phyloP scores from a whole-genome alignment of 116 monocot genomes.

The Posidonia oceanica region DNA sequence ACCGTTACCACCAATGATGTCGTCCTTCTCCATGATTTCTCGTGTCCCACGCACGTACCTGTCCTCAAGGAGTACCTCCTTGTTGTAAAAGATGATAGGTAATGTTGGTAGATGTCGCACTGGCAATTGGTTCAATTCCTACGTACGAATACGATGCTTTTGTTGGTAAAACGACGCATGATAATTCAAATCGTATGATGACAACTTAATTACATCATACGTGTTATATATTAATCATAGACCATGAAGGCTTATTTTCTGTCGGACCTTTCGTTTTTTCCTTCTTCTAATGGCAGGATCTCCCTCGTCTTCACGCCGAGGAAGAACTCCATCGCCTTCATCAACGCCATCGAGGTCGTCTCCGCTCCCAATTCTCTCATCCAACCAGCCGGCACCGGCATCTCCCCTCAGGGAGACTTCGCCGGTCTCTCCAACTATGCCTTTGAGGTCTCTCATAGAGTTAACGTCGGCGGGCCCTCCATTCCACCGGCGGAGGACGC shows the following conservation, averaged over 20 bases:
- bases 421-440: constrained; percentile 38
- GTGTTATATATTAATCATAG: neutral
- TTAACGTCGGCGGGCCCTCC: constrained; percentile 69
- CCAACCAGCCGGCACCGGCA: constrained; percentile 18
- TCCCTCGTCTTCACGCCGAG: constrained; percentile 53
- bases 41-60: constrained; percentile 5
- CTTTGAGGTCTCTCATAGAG: constrained; percentile 43
- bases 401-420: constrained; percentile 17
- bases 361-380: constrained; percentile 56
- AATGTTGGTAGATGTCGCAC: neutral
- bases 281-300: constrained; percentile 2
- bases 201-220: neutral
- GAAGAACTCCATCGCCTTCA: constrained; percentile 68
- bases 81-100: constrained; percentile 15
- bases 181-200: no score
- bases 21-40: constrained; percentile 69
- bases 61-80: constrained; percentile 73
- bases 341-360: constrained; percentile 82
- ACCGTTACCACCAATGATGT: constrained; percentile 40
- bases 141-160: neutral
- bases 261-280: neutral
- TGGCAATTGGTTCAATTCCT: neutral
- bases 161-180: neutral
- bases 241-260: neutral
- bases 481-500: constrained; percentile 41